Conservation (phyloP, 345 rosid species). For the Clarkia xantiana region DNA sequence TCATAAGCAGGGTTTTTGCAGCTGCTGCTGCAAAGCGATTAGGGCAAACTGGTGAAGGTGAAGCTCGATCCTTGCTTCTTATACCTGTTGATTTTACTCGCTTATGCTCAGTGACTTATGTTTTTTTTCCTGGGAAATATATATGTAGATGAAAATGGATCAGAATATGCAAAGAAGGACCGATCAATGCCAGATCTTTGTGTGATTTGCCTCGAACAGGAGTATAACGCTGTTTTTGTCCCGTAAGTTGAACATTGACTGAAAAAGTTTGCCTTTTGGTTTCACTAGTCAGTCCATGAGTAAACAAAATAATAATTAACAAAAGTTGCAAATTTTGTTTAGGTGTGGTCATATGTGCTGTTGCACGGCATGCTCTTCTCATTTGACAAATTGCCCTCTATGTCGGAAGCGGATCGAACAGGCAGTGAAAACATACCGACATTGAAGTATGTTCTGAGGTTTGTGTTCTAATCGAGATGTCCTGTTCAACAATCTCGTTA, state of each 20-base stretch:
- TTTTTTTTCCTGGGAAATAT: not conserved
- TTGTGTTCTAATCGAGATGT: too few species aligned
- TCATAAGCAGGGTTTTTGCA: constrained; percentile 66
- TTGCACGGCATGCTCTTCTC: constrained; percentile 59
- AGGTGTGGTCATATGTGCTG: constrained; percentile 99
- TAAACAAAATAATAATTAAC: too few species aligned
- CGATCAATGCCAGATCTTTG: constrained; percentile 63
- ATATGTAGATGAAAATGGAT: constrained; percentile 39
- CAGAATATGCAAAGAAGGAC: constrained; percentile 41
- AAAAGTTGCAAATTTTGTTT: constrained; percentile 9
- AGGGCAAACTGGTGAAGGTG: constrained; percentile 53
- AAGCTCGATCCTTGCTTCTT: not conserved
- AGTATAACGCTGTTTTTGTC: constrained; percentile 78
- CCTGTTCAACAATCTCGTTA: not conserved
- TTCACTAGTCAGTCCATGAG: too few species aligned
- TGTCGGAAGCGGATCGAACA: constrained; percentile 76
- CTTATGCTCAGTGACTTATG: too few species aligned
- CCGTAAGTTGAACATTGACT: constrained; percentile 35
- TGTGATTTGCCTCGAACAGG: constrained; percentile 92
- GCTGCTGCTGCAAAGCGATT: constrained; percentile 59
- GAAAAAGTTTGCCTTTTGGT: not conserved
- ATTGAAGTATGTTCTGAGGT: constrained; percentile 19
- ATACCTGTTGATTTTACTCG: too few species aligned
- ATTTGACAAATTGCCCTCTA: constrained; percentile 69
- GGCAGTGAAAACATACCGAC: constrained; percentile 75